Evolutionary conservation across 768 basidiomycete genomes (phyloP).

Genomic region (Psilocybe subaeruginosa): DNA sequence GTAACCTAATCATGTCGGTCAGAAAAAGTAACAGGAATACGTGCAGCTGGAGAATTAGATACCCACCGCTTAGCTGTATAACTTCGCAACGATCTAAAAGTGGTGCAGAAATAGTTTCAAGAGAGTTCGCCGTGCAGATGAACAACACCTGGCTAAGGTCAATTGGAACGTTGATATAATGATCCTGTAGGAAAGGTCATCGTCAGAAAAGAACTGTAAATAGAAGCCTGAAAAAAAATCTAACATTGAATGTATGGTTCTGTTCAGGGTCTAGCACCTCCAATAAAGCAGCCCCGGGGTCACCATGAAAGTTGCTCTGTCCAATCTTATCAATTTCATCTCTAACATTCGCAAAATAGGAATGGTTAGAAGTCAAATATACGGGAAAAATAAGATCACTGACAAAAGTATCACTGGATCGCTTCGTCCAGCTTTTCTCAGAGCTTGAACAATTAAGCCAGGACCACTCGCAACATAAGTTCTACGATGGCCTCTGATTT

Average conservation of each 20-base stretch:
- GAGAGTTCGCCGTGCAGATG: constrained; percentile 89
- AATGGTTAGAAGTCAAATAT: background rate
- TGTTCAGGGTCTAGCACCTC: constrained; percentile 96
- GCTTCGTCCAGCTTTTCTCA: constrained; percentile 78
- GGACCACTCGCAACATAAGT: constrained; percentile 94
- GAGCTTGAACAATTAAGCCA: constrained; percentile 82
- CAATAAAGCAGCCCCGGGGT: constrained; percentile 87
- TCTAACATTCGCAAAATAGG: constrained; percentile 25
- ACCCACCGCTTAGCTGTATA: constrained; percentile 73
- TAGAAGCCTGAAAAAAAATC: constrained; percentile 19
- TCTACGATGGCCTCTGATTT: constrained; percentile 54
- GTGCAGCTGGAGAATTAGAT: background rate
- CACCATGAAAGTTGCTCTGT: constrained; percentile 87
- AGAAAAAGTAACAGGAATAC: background rate
- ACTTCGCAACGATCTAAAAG: constrained; percentile 90
- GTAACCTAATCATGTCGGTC: constrained; percentile 50
- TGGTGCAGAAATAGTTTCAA: constrained; percentile 88
- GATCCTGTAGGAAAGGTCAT: constrained; percentile 56
- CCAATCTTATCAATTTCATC: constrained; percentile 95
- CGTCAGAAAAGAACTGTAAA: background rate
- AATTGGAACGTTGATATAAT: constrained; percentile 88
- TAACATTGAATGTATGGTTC: constrained; percentile 79
- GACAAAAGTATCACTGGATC: constrained; percentile 81
- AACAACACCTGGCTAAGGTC: constrained; percentile 90
- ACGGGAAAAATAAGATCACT: constrained; percentile 32